Evolutionary conservation across 2,329 filamentous ascomycete genomes (phyloP), one percentile per base, ranked within the genome.

Genomic region (Aspergillus amoenus): DNA sequence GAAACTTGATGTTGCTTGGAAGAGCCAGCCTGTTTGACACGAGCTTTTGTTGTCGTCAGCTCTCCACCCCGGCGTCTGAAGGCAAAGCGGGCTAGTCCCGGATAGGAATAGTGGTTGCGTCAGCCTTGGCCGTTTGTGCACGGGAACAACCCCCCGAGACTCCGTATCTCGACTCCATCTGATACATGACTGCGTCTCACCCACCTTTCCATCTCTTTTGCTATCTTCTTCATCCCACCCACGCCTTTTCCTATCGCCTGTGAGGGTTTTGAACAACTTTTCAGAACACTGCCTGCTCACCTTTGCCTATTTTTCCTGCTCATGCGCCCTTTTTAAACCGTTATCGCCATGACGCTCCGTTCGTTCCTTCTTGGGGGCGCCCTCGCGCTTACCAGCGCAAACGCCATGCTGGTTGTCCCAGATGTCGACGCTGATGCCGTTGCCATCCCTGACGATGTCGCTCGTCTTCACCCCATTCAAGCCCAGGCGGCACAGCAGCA

Each of bases 341-440:
- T 54, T 32, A 27, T 52, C 57, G 68, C 58, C 57, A 76, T 75
- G 72, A 67, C 71, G 58, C 59, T 74, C 59, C 70, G 70, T 55
- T 74, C 71, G 53, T 60, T 74, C 43, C 61, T 74, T 41, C 61
- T 74, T 49, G 70, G 69, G 58, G 68, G 70, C 61, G 65, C 67
- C 18, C 60, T 73, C 45, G 71, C 71, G 40, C 62, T 76, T 30
- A 60, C 68, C 64, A 62, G 69, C 64, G 68, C 71, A 60, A 70
- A 68, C 39, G 74, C 74, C 24, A 66, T 77, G 51, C 64, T 77
- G 48, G 70, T 77, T 39, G 61, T 75, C 46, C 75, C 75, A 32
- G 73, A 74, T 54, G 52, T 66, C 43, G 66, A 70, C 34, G 58
- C 60, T 18, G 61, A 68, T n/a, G 56, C 66, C 32, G 59, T 67